A percentile compares a stretch with the other conserved stretches of the same genome.
These are phyloP conservation scores for Tetrastigma voinierianum DNA, from an alignment of 164 flowering plant genomes.

Conservation along the genomic window DNA sequence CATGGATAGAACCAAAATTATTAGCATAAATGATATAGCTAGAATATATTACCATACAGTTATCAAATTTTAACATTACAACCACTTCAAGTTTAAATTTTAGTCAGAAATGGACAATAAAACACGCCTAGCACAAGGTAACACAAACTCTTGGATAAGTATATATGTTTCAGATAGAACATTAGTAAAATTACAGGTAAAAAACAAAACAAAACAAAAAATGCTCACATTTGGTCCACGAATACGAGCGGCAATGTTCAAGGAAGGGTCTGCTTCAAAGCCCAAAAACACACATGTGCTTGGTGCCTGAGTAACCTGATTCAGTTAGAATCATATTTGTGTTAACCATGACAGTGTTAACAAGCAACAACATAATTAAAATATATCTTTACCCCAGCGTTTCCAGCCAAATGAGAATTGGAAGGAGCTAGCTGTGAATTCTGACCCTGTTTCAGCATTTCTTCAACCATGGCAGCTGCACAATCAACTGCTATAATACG, in stretches of 20 bases:
- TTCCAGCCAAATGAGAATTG: constrained; percentile 21
- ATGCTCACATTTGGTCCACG: constrained; percentile 96
- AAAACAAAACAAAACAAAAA: background rate
- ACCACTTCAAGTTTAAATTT: no score
- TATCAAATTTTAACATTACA: no score
- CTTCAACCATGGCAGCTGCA: constrained; percentile 97
- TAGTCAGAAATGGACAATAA: no score
- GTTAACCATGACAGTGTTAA: background rate
- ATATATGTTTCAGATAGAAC: no score
- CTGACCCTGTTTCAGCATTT: constrained; percentile 76
- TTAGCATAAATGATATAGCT: no score
- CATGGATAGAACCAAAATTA: no score
- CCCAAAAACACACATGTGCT: constrained; percentile 77
- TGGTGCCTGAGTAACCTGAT: constrained; percentile 44
- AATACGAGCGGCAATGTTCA: constrained; percentile 73
- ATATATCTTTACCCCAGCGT: constrained; percentile 47
- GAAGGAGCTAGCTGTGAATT: constrained; percentile 27
- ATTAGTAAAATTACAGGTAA: background rate
- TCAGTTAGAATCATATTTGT: constrained; percentile 9
- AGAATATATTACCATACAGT: no score
- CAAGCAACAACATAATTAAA: constrained; percentile 3
- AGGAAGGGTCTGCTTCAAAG: constrained; percentile 75
- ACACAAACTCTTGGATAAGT: background rate
- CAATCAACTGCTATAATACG: constrained; percentile 89
- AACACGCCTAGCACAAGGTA: background rate